Evolutionary conservation across 495 filamentous ascomycete genomes (phyloP).

Genomic region (Talaromyces liani): DNA sequence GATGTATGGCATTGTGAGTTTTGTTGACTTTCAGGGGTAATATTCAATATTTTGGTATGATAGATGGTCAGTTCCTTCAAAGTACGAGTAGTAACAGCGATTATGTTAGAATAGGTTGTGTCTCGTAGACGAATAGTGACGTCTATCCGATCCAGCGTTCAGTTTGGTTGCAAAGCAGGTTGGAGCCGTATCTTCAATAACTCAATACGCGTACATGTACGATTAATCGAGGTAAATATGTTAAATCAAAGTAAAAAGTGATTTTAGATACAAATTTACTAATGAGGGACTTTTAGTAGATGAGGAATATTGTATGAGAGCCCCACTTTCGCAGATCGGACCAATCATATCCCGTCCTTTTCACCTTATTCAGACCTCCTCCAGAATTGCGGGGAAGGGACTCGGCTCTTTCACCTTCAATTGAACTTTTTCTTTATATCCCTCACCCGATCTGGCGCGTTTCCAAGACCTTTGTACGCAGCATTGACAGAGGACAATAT

Average conservation of each 20-base stretch:
- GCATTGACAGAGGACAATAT: background rate
- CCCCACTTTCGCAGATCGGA: background rate
- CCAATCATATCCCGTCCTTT: background rate
- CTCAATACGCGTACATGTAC: background rate
- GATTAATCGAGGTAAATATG: background rate
- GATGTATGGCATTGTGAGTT: slow-evolving; percentile 28
- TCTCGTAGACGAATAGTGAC: slow-evolving; percentile 8
- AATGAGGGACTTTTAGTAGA: background rate
- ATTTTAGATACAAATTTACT: background rate
- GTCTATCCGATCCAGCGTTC: background rate
- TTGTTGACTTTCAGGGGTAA: too few relatives aligned
- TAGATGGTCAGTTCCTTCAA: too few relatives aligned
- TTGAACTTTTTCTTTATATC: background rate
- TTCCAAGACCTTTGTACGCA: background rate
- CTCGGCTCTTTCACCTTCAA: background rate
- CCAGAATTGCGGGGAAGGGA: background rate
- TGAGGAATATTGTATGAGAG: background rate
- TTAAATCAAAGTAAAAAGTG: background rate
- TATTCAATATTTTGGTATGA: too few relatives aligned
- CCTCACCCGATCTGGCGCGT: background rate
- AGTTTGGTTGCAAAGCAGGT: background rate
- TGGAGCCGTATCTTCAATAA: background rate
- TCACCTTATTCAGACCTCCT: background rate
- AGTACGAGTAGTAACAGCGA: too few relatives aligned
- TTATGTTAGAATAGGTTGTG: background rate